Percentiles rank a stretch among this genome's conserved stretches.
Evolutionary conservation across 2,329 filamentous ascomycete genomes (phyloP).

Genomic region (Fusarium robinianum): DNA sequence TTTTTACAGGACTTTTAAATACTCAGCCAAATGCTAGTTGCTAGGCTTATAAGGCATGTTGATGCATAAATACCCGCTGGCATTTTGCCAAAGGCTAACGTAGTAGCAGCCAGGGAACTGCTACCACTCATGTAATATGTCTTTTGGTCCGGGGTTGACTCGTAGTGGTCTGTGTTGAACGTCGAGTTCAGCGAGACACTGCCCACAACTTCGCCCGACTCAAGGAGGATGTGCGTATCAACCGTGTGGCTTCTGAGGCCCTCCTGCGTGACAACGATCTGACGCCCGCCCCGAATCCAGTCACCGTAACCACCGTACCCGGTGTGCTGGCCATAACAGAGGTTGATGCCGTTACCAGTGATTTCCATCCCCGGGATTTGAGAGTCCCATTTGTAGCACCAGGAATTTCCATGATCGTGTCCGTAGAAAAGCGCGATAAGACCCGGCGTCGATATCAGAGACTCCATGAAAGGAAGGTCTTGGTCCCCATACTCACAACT

Average conservation of each 20-base stretch:
- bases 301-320: constrained; percentile 72
- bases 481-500: constrained; percentile 52
- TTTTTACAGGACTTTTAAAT: too few species aligned
- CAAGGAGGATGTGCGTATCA: constrained; percentile 65
- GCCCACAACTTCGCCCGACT: constrained; percentile 57
- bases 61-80: too few species aligned
- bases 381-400: constrained; percentile 58
- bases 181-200: constrained; percentile 61
- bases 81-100: too few species aligned
- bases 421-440: constrained; percentile 65
- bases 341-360: constrained; percentile 49
- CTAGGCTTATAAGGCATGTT: too few species aligned
- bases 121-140: too few species aligned
- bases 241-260: constrained; percentile 47
- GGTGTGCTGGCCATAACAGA: constrained; percentile 67
- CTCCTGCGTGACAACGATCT: constrained; percentile 55
- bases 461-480: constrained; percentile 66
- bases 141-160: constrained; percentile 46
- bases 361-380: constrained; percentile 53
- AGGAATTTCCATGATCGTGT: constrained; percentile 68
- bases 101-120: too few species aligned
- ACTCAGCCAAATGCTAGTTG: too few species aligned
- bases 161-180: constrained; percentile 61
- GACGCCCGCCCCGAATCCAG: constrained; percentile 64
- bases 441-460: constrained; percentile 58